Conservation (phyloP, 2,329 filamentous ascomycete genomes). For the Aureobasidium leucospermi region DNA sequence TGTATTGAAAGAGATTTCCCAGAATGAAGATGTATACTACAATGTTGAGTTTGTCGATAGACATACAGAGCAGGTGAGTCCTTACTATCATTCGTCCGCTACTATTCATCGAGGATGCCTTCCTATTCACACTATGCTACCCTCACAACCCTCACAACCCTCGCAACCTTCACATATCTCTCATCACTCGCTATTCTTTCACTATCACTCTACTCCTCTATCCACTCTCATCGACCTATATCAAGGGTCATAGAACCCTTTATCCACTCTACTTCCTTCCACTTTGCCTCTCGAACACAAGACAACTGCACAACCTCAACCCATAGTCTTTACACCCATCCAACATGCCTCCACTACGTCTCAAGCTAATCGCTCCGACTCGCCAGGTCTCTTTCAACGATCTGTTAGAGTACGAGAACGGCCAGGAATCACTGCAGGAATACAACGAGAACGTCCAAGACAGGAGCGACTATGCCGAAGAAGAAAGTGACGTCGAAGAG, state of each 20-base stretch:
- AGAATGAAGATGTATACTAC: constrained; percentile 30
- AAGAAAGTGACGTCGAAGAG: constrained; percentile 14
- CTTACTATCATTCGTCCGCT: neutral
- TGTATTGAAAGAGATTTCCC: constrained; percentile 32
- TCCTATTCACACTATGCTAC: neutral
- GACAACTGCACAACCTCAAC: no score
- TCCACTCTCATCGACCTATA: neutral
- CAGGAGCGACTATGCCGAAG: constrained; percentile 4
- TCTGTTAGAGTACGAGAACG: constrained; percentile 40
- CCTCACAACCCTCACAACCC: neutral
- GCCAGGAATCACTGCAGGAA: constrained; percentile 37
- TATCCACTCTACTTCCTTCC: neutral
- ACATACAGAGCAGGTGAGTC: constrained; percentile 35
- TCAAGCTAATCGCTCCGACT: constrained; percentile 3
- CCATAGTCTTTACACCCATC: no score
- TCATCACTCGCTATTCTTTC: neutral
- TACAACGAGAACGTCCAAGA: constrained; percentile 25
- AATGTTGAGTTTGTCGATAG: constrained; percentile 36
- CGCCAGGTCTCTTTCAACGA: constrained; percentile 39
- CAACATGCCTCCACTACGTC: neutral
- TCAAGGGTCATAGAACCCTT: neutral
- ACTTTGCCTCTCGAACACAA: neutral
- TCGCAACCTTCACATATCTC: neutral
- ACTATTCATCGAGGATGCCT: neutral
- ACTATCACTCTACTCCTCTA: neutral